A percentile compares a stretch with the other conserved stretches of the same genome.
These are phyloP conservation scores for Iris pallida DNA, from an alignment of 116 monocot species.

Conservation along the genomic window DNA sequence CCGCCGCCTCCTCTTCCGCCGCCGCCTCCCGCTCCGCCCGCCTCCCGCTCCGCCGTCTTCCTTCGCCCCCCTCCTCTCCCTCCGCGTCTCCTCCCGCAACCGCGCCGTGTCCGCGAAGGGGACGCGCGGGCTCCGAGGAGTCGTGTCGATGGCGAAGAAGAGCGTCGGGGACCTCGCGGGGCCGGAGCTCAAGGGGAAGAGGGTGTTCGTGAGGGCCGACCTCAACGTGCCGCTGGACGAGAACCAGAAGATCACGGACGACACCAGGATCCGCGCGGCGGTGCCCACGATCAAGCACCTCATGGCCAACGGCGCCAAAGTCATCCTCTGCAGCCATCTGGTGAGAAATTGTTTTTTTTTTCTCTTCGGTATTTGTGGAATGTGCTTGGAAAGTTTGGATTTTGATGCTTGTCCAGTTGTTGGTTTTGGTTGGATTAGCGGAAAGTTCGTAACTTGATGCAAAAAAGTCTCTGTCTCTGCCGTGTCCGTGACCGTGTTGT, in stretches of 20 bases:
- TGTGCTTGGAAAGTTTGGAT: background rate
- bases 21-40: background rate
- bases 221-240: conserved; percentile 94
- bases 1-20: conserved; percentile 1
- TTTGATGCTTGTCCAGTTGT: background rate
- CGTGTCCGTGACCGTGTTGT: no score
- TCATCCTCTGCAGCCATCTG: conserved; percentile 84
- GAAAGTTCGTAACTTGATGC: background rate
- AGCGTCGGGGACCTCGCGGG: conserved; percentile 74
- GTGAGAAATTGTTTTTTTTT: conserved; percentile 22
- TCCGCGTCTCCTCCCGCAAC: background rate
- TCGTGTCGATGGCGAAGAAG: conserved; percentile 53
- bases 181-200: conserved; percentile 88
- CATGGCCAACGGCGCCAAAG: conserved; percentile 64
- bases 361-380: background rate
- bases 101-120: background rate
- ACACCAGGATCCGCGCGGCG: conserved; percentile 87
- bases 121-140: conserved; percentile 8
- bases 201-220: conserved; percentile 83
- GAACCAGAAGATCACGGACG: conserved; percentile 78
- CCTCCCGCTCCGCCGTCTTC: background rate
- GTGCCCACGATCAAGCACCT: conserved; percentile 92
- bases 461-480: background rate
- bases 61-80: conserved; percentile 2
- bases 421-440: background rate